A percentile compares a stretch with the other conserved stretches of the same genome.
These are phyloP conservation scores for Fraxinus anomala DNA, from an alignment of 257 asterid genomes.

Conservation along the genomic window DNA sequence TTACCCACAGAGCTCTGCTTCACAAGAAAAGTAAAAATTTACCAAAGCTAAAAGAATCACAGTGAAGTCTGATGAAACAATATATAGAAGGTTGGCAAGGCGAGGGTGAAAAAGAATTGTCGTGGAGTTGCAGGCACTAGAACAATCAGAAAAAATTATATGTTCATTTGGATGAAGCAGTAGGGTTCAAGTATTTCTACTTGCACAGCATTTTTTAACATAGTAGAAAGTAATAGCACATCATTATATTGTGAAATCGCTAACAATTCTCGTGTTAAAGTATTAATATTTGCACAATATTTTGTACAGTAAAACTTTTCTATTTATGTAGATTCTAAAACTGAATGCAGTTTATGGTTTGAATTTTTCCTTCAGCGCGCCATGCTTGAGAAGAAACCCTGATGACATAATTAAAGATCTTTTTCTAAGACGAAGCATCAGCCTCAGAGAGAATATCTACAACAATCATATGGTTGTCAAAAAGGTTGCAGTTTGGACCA, in stretches of 20 bases:
- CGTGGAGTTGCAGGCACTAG: too few relatives aligned
- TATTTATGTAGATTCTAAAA: background rate
- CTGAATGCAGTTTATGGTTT: background rate
- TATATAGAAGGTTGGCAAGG: background rate
- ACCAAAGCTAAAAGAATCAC: background rate
- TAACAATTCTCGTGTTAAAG: background rate
- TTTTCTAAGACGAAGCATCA: background rate
- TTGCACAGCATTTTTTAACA: background rate
- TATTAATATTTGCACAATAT: background rate
- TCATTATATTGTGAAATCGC: background rate
- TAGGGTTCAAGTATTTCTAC: background rate
- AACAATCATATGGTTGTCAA: background rate
- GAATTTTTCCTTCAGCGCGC: background rate
- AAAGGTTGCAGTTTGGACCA: background rate
- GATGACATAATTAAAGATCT: background rate
- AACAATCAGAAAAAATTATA: too few relatives aligned
- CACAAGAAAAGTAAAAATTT: conserved; percentile 27
- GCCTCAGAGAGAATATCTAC: background rate
- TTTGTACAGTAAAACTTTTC: background rate
- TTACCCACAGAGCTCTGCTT: conserved; percentile 48
- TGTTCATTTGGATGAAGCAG: too few relatives aligned
- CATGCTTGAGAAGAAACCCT: background rate
- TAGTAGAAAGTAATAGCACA: background rate
- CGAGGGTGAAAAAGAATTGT: background rate
- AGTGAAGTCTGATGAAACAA: conserved; percentile 13